Evolutionary conservation across 148 eudicot species (phyloP).

Genomic region (Chenopodium formosanum): DNA sequence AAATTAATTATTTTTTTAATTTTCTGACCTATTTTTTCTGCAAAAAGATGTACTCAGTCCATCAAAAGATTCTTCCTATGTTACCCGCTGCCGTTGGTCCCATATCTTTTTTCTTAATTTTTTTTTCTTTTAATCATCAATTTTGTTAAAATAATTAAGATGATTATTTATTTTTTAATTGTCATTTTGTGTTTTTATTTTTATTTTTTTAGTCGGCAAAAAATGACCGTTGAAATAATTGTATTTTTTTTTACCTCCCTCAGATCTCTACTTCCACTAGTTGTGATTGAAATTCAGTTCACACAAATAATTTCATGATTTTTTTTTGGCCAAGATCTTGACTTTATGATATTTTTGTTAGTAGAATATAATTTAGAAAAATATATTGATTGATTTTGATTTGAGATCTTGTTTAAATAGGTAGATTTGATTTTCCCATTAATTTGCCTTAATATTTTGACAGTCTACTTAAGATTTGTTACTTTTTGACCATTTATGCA

Average conservation of each 20-base stretch:
- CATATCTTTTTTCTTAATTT: not conserved
- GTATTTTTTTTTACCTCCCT: not conserved
- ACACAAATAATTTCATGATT: not conserved
- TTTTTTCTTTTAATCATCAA: not conserved
- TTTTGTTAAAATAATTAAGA: not conserved
- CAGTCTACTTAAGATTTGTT: not conserved
- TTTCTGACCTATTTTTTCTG: slow-evolving; percentile 3
- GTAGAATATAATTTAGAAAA: not conserved
- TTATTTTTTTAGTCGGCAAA: not conserved
- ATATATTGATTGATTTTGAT: not conserved
- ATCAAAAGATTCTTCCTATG: slow-evolving; percentile 23
- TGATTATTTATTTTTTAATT: too few relatives aligned
- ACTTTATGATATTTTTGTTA: not conserved
- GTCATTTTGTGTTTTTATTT: not conserved
- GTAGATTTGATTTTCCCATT: not conserved
- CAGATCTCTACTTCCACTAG: slow-evolving; percentile 1
- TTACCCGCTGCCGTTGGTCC: slow-evolving; percentile 21
- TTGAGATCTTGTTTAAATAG: not conserved
- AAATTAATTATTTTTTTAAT: not conserved
- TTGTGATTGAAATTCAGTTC: not conserved
- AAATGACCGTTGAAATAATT: not conserved
- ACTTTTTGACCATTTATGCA: too few relatives aligned
- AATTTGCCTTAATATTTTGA: too few relatives aligned
- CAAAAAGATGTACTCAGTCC: not conserved
- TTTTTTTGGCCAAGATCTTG: not conserved